phyloP scores from a whole-genome alignment of 768 basidiomycete genomes.

The Boletales sp. region DNA sequence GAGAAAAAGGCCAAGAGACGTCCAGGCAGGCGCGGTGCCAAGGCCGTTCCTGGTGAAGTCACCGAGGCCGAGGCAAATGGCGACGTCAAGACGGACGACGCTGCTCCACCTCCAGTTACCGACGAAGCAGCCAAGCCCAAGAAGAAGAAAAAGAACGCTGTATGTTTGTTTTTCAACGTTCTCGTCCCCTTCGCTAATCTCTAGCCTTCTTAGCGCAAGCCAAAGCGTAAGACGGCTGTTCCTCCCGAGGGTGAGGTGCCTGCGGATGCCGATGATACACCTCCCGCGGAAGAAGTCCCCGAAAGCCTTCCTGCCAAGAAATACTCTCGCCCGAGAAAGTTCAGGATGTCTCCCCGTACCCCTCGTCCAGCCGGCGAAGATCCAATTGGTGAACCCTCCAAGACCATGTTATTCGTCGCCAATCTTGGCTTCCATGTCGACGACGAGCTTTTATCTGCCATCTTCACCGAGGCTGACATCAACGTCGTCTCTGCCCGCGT shows the following conservation, averaged over 20 bases:
- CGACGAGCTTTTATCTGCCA: constrained; percentile 70
- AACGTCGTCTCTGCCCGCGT: constrained; percentile 83
- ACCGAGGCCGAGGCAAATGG: constrained; percentile 88
- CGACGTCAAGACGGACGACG: constrained; percentile 60
- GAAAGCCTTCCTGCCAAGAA: constrained; percentile 32
- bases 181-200: neutral
- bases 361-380: constrained; percentile 77
- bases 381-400: constrained; percentile 83
- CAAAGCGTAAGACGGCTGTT: constrained; percentile 35
- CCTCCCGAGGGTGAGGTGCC: constrained; percentile 32
- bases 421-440: constrained; percentile 95
- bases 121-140: constrained; percentile 63
- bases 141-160: constrained; percentile 72
- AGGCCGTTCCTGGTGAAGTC: constrained; percentile 85
- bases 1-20: constrained; percentile 77
- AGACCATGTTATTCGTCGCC: constrained; percentile 91
- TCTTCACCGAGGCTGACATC: constrained; percentile 88
- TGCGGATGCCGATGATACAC: constrained; percentile 27
- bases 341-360: constrained; percentile 48
- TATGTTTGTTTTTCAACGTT: constrained; percentile 26
- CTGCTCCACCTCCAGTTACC: constrained; percentile 44
- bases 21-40: constrained; percentile 81
- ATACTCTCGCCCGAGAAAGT: constrained; percentile 56
- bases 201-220: constrained; percentile 49
- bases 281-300: constrained; percentile 36